Conservation (phyloP, 2,329 filamentous ascomycete species). For the Ophiostoma ips region DNA sequence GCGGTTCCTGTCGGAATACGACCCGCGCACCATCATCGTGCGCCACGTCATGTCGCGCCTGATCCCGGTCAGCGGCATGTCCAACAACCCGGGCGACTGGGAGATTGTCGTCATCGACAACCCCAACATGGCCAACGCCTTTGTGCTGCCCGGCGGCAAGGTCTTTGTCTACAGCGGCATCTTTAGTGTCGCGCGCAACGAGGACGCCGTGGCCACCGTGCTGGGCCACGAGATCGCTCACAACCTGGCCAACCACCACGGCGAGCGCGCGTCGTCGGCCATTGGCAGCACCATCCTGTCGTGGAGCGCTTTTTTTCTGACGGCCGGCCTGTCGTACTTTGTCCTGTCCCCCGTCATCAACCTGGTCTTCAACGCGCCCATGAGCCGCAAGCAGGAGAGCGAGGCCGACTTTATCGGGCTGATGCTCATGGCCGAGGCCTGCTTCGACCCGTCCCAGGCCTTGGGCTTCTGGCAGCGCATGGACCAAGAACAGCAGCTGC, state of each 20-base stretch:
- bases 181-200: conserved; percentile 48
- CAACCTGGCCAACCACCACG: conserved; percentile 53
- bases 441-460: conserved; percentile 57
- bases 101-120: conserved; percentile 65
- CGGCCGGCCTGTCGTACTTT: conserved; percentile 27
- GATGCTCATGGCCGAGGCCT: conserved; percentile 71
- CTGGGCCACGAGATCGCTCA: conserved; percentile 72
- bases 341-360: conserved; percentile 39
- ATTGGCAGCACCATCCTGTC: conserved; percentile 39
- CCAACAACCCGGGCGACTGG: conserved; percentile 40
- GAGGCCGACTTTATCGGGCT: conserved; percentile 72
- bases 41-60: conserved; percentile 50
- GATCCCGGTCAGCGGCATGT: conserved; percentile 52
- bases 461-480: conserved; percentile 54
- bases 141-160: conserved; percentile 65
- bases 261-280: conserved; percentile 45
- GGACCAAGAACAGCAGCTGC: conserved; percentile 34
- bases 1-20: conserved; percentile 43
- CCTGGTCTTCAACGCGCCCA: conserved; percentile 52
- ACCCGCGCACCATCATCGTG: conserved; percentile 43
- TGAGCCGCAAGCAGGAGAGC: conserved; percentile 56
- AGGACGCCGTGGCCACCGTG: conserved; percentile 60
- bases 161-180: conserved; percentile 70
- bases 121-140: conserved; percentile 52
- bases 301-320: conserved; percentile 35